phyloP scores from a whole-genome alignment of 805 yeast genomes.

The Candida schatavii region DNA sequence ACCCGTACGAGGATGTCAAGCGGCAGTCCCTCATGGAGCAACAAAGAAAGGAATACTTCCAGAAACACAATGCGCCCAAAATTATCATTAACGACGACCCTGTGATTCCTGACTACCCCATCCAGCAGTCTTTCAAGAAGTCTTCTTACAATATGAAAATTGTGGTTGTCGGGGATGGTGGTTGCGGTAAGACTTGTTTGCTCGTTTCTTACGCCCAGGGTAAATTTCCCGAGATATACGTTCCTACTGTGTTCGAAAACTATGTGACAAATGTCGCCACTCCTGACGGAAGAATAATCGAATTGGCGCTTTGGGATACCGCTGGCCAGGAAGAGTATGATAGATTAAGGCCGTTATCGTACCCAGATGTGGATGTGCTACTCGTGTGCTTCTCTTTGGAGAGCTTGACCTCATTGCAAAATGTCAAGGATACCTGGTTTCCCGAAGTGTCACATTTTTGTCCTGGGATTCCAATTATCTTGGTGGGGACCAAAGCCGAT shows the following conservation, averaged over 20 bases:
- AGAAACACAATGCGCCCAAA: slow-evolving; percentile 20
- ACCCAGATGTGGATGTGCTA: slow-evolving; percentile 74
- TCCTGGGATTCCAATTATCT: slow-evolving; percentile 69
- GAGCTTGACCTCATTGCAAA: slow-evolving; percentile 59
- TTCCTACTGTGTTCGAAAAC: slow-evolving; percentile 83
- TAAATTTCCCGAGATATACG: slow-evolving; percentile 66
- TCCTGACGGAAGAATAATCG: slow-evolving; percentile 74
- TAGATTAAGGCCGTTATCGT: slow-evolving; percentile 72
- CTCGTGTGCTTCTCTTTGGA: slow-evolving; percentile 75
- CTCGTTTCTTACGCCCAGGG: slow-evolving; percentile 67
- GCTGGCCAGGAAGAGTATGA: slow-evolving; percentile 90
- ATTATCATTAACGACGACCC: slow-evolving; percentile 37
- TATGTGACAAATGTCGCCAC: slow-evolving; percentile 63
- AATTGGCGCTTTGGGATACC: slow-evolving; percentile 82
- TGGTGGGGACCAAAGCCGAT: slow-evolving; percentile 85
- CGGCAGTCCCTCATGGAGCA: slow-evolving; percentile 19
- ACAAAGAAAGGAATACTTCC: slow-evolving; percentile 22
- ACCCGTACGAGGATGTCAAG: slow-evolving; percentile 27
- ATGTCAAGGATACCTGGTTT: slow-evolving; percentile 77
- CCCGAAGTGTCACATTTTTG: slow-evolving; percentile 86
- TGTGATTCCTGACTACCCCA: slow-evolving; percentile 30
- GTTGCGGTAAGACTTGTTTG: slow-evolving; percentile 86
- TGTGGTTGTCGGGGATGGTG: slow-evolving; percentile 88
- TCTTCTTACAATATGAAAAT: slow-evolving; percentile 44
- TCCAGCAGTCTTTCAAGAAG: slow-evolving; percentile 23